Conservation (phyloP, 1,284 basidiomycete species). For the Irpex sp. region DNA sequence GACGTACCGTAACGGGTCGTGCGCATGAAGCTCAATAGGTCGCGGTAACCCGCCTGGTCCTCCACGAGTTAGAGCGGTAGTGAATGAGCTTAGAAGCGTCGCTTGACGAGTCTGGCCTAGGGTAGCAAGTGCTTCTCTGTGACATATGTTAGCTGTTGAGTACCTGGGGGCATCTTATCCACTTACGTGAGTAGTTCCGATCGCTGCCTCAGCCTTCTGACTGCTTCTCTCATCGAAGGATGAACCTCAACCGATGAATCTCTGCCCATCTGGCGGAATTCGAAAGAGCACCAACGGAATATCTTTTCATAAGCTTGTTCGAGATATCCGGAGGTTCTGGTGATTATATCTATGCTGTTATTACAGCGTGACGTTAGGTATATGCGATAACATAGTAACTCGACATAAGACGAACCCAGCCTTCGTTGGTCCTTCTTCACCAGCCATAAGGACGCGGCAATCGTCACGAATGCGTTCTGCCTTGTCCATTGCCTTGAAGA, state of each 20-base stretch:
- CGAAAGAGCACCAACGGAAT: slow-evolving; percentile 81
- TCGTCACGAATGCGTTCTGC: slow-evolving; percentile 81
- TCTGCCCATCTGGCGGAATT: slow-evolving; percentile 80
- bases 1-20: slow-evolving; percentile 93
- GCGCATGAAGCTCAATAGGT: slow-evolving; percentile 96
- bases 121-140: slow-evolving; percentile 73
- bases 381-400: not conserved
- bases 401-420: slow-evolving; percentile 60
- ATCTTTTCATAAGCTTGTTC: slow-evolving; percentile 91
- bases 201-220: slow-evolving; percentile 68
- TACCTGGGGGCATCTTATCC: too few relatives aligned
- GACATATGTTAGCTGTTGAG: not conserved
- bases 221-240: slow-evolving; percentile 67
- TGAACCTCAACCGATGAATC: slow-evolving; percentile 82
- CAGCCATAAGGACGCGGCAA: slow-evolving; percentile 85
- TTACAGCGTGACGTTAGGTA: slow-evolving; percentile 8
- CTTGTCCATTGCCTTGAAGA: slow-evolving; percentile 88
- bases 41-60: slow-evolving; percentile 86
- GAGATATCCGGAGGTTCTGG: slow-evolving; percentile 74
- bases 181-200: slow-evolving; percentile 78
- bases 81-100: slow-evolving; percentile 77
- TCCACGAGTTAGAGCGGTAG: slow-evolving; percentile 86
- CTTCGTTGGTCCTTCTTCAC: slow-evolving; percentile 76
- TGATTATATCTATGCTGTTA: slow-evolving; percentile 85
- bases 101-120: slow-evolving; percentile 83